These are phyloP conservation scores for Singerocomus rubriflavus DNA, from an alignment of 1,284 basidiomycete species.

Conservation along the genomic window DNA sequence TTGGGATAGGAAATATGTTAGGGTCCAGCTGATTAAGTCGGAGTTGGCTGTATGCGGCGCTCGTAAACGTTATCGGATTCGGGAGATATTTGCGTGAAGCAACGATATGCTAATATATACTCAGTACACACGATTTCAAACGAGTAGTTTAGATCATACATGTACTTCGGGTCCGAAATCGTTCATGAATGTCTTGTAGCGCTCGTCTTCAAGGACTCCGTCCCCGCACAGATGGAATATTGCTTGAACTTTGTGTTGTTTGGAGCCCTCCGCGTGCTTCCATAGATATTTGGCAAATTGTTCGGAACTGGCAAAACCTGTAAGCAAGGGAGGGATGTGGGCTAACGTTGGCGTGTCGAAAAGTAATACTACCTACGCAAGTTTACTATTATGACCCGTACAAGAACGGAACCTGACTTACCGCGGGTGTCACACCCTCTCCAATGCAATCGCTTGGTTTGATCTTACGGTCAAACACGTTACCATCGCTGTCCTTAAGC, in stretches of 20 bases:
- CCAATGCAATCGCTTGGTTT: conserved; percentile 59
- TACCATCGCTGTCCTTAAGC: conserved; percentile 43
- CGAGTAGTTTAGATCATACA: conserved; percentile 36
- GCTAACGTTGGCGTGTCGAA: conserved; percentile 58
- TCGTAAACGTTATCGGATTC: conserved; percentile 75
- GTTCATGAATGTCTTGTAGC: conserved; percentile 73
- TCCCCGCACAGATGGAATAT: conserved; percentile 69
- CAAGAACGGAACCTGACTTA: conserved; percentile 26
- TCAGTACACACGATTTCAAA: background rate
- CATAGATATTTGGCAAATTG: conserved; percentile 51
- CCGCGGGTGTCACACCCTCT: conserved; percentile 47
- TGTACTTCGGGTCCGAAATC: conserved; percentile 58
- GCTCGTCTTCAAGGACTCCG: conserved; percentile 63
- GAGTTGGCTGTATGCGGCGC: conserved; percentile 69
- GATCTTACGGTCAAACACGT: conserved; percentile 42
- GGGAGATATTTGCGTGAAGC: conserved; percentile 57
- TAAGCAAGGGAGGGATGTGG: conserved; percentile 60
- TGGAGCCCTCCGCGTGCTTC: conserved; percentile 37
- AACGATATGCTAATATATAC: conserved; percentile 58
- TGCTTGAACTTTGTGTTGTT: conserved; percentile 49
- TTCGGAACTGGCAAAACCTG: conserved; percentile 48
- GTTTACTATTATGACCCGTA: background rate
- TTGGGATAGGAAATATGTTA: conserved; percentile 71
- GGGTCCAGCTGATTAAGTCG: conserved; percentile 71
- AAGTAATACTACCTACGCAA: conserved; percentile 51